These are phyloP conservation scores for Aspergillus bombycis DNA, from an alignment of 2,329 filamentous ascomycete genomes.

Conservation along the genomic window DNA sequence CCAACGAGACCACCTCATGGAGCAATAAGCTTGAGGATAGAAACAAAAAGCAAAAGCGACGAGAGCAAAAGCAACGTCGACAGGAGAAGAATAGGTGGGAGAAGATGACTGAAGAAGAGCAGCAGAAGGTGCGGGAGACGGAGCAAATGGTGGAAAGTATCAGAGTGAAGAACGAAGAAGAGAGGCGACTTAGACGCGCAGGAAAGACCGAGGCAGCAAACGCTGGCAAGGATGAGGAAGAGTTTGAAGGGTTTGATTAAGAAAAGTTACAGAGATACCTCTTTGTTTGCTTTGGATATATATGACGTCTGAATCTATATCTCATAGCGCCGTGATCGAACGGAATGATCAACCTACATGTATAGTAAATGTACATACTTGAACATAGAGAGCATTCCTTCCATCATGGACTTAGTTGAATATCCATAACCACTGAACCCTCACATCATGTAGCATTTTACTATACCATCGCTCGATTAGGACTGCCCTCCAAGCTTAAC, in stretches of 20 bases:
- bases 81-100: slow-evolving; percentile 65
- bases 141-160: slow-evolving; percentile 67
- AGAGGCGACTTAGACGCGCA: slow-evolving; percentile 23
- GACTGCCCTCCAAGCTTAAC: background rate
- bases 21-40: slow-evolving; percentile 71
- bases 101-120: slow-evolving; percentile 72
- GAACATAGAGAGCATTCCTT: background rate
- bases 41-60: slow-evolving; percentile 62
- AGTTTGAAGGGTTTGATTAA: slow-evolving; percentile 63
- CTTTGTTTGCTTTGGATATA: slow-evolving; percentile 1
- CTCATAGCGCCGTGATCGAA: slow-evolving; percentile 2
- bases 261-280: background rate
- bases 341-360: background rate
- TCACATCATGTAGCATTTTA: background rate
- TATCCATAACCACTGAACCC: background rate
- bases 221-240: slow-evolving; percentile 35
- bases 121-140: slow-evolving; percentile 64
- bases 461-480: background rate
- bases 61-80: slow-evolving; percentile 67
- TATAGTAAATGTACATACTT: background rate
- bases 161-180: slow-evolving; percentile 57
- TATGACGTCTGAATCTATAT: slow-evolving; percentile 2
- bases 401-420: background rate
- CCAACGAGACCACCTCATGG: slow-evolving; percentile 69
- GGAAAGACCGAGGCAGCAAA: slow-evolving; percentile 24